Evolutionary conservation across 768 basidiomycete species (phyloP), one percentile per base, ranked within the genome.

Genomic region (Harrya chromipes): DNA sequence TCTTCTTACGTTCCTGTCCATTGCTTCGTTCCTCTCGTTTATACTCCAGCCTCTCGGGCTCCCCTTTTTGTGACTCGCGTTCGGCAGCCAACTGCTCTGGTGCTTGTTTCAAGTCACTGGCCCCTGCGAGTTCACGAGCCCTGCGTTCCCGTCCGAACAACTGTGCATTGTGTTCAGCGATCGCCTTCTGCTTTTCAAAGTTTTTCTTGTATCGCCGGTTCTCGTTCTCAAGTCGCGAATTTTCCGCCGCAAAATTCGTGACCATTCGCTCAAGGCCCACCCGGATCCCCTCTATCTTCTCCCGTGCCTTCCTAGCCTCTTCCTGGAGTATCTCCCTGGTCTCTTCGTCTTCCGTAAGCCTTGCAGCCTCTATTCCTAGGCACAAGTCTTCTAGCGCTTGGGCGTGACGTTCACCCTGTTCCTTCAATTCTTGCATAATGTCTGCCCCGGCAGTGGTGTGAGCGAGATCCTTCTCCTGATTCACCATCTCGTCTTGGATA

Each of bases 401-500:
- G 27, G 72, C 60, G 51, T 78, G 75, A 17, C 70, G 68, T 47
- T 71, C 60, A 6, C 69, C 68, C 57, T 77, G 75, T 47, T 72
- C 74, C 46, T 69, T 67, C 6, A 81, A 58, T 34, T 80, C 80
- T n/a, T 71, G 69, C 50, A 71, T 72, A 14, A 84, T 64, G 49
- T 80, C 80, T 19, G 61, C 69, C 2, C 80, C 80, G 3, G 77
- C 82, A 3, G 70, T 68, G 1, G 83, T 82, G 36, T 82, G 67
- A 1, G 72, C 66, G 17, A 82, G 72, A 36, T 74, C 69, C 37
- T 72, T 73, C 11, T 72, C 66, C 45, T 76, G 67, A 43, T 75
- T 72, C n/a, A 81, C 76, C 13, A 83, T 69, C 54, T 84, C 81
- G 14, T 69, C 63, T 53, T 83, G 78, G 35, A 84, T 77, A n/a